Conservation (phyloP, 345 rosid species). For the Xanthoceras sorbifolium region DNA sequence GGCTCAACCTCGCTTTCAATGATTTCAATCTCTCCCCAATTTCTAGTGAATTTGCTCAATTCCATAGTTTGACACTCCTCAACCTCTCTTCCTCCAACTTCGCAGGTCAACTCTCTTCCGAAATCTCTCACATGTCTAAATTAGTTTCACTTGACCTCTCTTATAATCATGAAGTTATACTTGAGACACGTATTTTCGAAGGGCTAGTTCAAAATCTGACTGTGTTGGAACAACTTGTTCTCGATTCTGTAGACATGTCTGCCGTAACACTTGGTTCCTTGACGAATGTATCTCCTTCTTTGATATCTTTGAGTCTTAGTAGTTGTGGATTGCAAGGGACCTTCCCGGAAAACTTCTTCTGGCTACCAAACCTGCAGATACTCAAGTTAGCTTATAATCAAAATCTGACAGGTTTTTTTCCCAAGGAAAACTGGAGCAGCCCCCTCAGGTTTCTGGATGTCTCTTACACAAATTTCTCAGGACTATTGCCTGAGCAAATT, state of each 20-base stretch:
- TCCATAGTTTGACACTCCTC: conserved; percentile 15
- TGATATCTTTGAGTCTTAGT: not conserved
- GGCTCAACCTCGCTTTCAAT: conserved; percentile 32
- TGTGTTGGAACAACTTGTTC: not conserved
- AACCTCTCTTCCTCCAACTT: not conserved
- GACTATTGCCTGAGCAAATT: not conserved
- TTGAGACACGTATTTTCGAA: not conserved
- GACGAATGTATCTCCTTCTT: conserved; percentile 3
- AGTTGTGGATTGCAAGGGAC: not conserved
- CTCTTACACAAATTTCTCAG: not conserved
- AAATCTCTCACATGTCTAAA: conserved; percentile 21
- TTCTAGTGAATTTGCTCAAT: conserved; percentile 2
- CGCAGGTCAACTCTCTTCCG: conserved; percentile 16
- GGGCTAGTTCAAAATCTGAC: not conserved
- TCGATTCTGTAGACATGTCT: not conserved
- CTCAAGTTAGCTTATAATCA: not conserved
- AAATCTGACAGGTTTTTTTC: not conserved
- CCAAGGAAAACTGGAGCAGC: conserved; percentile 19
- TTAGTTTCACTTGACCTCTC: conserved; percentile 17
- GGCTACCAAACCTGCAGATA: not conserved
- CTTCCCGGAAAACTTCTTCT: conserved; percentile 7
- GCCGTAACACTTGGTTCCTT: not conserved
- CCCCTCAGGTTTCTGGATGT: conserved; percentile 4
- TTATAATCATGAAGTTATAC: not conserved
- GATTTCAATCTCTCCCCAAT: conserved; percentile 17